These are phyloP conservation scores for Lodderomyces metapsilosis DNA, from an alignment of 1,139 yeast species.

Conservation along the genomic window DNA sequence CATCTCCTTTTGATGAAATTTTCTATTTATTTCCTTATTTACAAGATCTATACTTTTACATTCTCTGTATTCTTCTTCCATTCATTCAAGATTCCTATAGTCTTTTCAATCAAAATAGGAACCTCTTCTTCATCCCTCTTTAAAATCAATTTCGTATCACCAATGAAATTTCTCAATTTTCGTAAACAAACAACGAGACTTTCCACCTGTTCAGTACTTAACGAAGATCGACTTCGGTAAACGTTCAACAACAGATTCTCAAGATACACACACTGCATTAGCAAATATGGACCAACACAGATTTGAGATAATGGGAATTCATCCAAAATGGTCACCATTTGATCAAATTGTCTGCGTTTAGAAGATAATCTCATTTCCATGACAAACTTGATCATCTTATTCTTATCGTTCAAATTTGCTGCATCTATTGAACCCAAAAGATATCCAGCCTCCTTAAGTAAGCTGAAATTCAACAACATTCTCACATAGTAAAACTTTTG, in stretches of 20 bases:
- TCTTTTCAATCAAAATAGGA: slow-evolving; percentile 16
- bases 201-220: slow-evolving; percentile 1
- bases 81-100: slow-evolving; percentile 24
- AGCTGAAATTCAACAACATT: slow-evolving; percentile 29
- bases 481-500: slow-evolving; percentile 32
- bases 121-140: slow-evolving; percentile 30
- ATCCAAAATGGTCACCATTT: slow-evolving; percentile 21
- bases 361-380: slow-evolving; percentile 24
- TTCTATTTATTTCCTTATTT: slow-evolving; percentile 1
- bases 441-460: slow-evolving; percentile 23
- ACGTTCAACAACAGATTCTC: slow-evolving; percentile 22
- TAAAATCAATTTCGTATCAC: slow-evolving; percentile 31
- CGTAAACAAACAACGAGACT: slow-evolving; percentile 13
- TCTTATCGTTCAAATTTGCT: slow-evolving; percentile 25
- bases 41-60: neutral
- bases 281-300: slow-evolving; percentile 35
- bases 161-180: slow-evolving; percentile 30
- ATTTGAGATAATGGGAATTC: slow-evolving; percentile 32
- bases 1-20: too few species aligned
- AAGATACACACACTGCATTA: slow-evolving; percentile 30
- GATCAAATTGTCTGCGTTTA: slow-evolving; percentile 19
- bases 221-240: neutral
- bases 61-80: slow-evolving; percentile 21
- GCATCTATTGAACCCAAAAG: slow-evolving; percentile 24
- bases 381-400: slow-evolving; percentile 25